Conservation (phyloP, 352 stramenopile species). For the Globisporangium alternatum region DNA sequence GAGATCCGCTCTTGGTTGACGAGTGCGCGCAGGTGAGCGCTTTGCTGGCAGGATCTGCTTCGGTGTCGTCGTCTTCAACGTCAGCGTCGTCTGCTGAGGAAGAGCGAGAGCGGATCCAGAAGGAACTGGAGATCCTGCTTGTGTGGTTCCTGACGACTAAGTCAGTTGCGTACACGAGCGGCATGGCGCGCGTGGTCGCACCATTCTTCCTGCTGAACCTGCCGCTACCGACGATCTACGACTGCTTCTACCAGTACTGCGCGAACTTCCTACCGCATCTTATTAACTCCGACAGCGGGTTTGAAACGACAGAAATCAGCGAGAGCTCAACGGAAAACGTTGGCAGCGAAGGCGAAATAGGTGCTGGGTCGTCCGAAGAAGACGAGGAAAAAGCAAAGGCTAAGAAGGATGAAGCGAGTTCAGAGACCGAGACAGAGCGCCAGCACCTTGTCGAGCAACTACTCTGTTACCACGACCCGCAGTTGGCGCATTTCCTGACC, state of each 20-base stretch:
- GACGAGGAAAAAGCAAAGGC: conserved; percentile 31
- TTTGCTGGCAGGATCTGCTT: conserved; percentile 23
- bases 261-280: conserved; percentile 70
- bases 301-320: conserved; percentile 25
- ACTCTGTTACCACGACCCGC: conserved; percentile 71
- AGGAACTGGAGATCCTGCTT: conserved; percentile 69
- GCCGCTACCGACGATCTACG: conserved; percentile 74
- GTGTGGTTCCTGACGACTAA: conserved; percentile 85
- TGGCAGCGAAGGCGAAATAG: background rate
- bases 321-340: conserved; percentile 20
- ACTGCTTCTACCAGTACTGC: conserved; percentile 87
- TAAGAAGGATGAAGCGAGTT: conserved; percentile 12
- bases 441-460: conserved; percentile 72
- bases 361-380: background rate
- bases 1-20: conserved; percentile 54
- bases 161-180: conserved; percentile 62
- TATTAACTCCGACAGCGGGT: conserved; percentile 44
- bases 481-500: conserved; percentile 58
- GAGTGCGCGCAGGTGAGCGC: conserved; percentile 51
- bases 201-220: conserved; percentile 73
- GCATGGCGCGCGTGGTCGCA: conserved; percentile 74
- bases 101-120: conserved; percentile 37
- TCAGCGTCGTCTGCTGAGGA: background rate
- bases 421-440: conserved; percentile 27
- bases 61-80: background rate